Conservation (phyloP, 1,284 basidiomycete genomes). For the Rhodotorula mucilaginosa region DNA sequence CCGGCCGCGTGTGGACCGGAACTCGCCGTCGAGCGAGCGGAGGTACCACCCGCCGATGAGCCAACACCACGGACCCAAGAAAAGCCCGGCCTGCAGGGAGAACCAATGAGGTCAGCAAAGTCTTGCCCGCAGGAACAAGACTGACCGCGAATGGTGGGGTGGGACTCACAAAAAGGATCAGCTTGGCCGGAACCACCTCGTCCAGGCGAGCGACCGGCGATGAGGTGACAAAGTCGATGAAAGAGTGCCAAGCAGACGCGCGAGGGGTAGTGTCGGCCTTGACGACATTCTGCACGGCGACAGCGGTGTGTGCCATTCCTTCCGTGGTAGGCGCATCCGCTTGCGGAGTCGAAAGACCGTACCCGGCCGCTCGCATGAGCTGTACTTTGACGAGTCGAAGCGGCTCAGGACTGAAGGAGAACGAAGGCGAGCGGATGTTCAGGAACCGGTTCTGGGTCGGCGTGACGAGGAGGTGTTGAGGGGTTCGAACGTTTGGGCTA, state of each 20-base stretch:
- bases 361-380: conserved; percentile 23
- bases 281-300: conserved; percentile 3
- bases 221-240: conserved; percentile 11
- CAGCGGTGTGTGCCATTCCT: background rate
- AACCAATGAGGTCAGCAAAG: background rate
- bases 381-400: conserved; percentile 35
- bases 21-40: conserved; percentile 33
- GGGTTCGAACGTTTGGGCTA: conserved; percentile 18
- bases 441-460: background rate
- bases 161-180: conserved; percentile 29
- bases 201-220: conserved; percentile 26
- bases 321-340: background rate
- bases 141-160: background rate
- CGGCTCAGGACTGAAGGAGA: conserved; percentile 38
- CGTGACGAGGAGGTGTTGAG: conserved; percentile 24
- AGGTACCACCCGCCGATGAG: conserved; percentile 42
- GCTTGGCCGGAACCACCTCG: conserved; percentile 35
- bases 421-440: conserved; percentile 10
- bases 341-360: background rate
- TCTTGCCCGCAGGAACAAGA: too few relatives aligned
- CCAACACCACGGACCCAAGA: conserved; percentile 39
- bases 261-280: background rate
- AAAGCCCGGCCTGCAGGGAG: conserved; percentile 28
- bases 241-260: conserved; percentile 4
- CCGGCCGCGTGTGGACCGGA: conserved; percentile 17